Evolutionary conservation across 495 filamentous ascomycete species (phyloP).

Genomic region (Neurospora sp.): DNA sequence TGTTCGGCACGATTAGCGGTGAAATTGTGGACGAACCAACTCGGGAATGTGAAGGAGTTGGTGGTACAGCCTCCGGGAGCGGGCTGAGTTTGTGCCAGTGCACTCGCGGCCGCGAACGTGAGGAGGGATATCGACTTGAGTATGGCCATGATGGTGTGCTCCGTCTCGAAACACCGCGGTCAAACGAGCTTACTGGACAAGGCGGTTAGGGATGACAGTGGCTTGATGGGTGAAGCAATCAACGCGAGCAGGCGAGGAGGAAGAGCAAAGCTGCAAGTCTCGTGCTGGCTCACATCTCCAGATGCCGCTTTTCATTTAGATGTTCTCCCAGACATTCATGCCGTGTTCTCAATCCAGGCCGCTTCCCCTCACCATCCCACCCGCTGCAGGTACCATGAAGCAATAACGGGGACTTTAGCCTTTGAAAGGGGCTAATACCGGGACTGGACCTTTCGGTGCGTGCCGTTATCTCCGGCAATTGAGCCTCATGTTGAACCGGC

Average conservation of each 20-base stretch:
- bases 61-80: constrained; percentile 8
- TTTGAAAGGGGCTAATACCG: not conserved
- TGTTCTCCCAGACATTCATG: not conserved
- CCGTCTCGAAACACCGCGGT: not conserved
- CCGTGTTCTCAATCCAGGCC: not conserved
- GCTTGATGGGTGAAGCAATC: not conserved
- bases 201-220: not conserved
- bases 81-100: not conserved
- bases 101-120: not conserved
- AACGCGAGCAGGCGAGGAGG: not conserved
- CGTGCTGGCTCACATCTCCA: not conserved
- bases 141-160: not conserved
- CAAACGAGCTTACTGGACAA: not conserved
- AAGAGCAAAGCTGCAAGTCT: not conserved
- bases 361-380: not conserved
- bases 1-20: not conserved
- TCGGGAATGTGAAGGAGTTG: constrained; percentile 15
- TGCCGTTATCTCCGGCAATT: not conserved
- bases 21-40: constrained; percentile 14
- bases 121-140: not conserved
- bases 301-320: not conserved
- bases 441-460: not conserved
- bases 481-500: not conserved
- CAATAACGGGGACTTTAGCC: not conserved
- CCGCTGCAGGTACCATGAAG: not conserved